Evolutionary conservation across 495 filamentous ascomycete genomes (phyloP).

Genomic region (Chaetomium cochliodes): DNA sequence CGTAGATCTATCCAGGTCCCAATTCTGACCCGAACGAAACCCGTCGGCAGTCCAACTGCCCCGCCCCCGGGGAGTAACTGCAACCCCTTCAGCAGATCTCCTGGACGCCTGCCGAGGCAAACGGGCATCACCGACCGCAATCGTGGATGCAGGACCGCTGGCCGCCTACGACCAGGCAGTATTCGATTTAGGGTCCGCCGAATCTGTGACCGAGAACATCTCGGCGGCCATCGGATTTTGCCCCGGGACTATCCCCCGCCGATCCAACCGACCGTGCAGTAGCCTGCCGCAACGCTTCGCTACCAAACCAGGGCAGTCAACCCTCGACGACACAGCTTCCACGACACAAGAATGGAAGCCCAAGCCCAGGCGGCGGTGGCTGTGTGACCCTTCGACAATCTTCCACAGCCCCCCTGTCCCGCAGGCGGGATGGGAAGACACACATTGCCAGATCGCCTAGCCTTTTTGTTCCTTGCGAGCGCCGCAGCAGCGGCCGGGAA

Average conservation of each 20-base stretch:
- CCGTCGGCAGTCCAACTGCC: slow-evolving; percentile 1
- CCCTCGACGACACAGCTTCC: background rate
- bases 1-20: background rate
- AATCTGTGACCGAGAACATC: background rate
- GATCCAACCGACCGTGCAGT: background rate
- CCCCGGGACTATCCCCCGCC: too few species aligned
- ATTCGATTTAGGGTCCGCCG: background rate
- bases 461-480: background rate
- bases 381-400: slow-evolving; percentile 17
- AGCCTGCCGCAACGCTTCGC: slow-evolving; percentile 1
- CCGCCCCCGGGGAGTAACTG: background rate
- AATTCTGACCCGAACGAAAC: background rate
- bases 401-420: background rate
- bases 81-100: background rate
- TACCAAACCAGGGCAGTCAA: background rate
- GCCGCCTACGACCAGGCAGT: background rate
- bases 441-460: background rate
- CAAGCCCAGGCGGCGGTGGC: background rate
- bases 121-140: background rate
- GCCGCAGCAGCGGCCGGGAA: background rate
- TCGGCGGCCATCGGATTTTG: background rate
- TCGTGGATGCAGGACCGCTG: background rate
- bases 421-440: background rate
- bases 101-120: background rate
- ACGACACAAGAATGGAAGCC: background rate